phyloP scores from a whole-genome alignment of 2,329 filamentous ascomycete genomes.

The Colletotrichum melonis region DNA sequence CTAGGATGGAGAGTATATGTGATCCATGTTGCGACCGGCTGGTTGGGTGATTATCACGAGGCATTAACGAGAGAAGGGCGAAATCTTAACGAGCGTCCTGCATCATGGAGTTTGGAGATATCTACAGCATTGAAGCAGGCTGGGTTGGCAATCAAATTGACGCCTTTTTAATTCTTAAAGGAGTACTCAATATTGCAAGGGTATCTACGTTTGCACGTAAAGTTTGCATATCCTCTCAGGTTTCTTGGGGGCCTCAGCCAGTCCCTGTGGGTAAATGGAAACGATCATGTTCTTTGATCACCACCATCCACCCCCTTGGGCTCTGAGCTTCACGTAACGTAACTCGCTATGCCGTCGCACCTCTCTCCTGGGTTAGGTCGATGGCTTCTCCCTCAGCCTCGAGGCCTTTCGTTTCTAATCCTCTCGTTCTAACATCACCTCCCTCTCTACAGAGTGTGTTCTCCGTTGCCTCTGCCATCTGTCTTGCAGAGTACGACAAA shows the following conservation, averaged over 20 bases:
- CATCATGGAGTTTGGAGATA: slow-evolving; percentile 17
- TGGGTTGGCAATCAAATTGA: slow-evolving; percentile 10
- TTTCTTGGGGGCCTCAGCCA: background rate
- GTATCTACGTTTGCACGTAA: background rate
- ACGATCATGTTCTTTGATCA: no score
- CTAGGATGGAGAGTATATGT: background rate
- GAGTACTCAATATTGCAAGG: background rate
- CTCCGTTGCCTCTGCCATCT: no score
- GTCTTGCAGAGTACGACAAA: no score
- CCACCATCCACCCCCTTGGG: background rate
- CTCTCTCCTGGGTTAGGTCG: no score
- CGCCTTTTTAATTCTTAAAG: background rate
- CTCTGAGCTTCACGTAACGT: background rate
- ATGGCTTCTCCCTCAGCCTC: no score
- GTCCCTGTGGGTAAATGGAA: background rate
- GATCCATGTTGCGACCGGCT: background rate
- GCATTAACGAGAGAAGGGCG: background rate
- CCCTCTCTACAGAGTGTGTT: no score
- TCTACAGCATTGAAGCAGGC: slow-evolving; percentile 5
- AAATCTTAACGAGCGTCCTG: background rate
- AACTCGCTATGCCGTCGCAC: no score
- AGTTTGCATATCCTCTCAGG: background rate
- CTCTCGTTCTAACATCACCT: no score
- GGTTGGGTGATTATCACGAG: background rate
- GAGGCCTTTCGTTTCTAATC: no score